Percentiles rank a stretch among this genome's conserved stretches.
phyloP scores from a whole-genome alignment of 2,329 filamentous ascomycete genomes.

The Epichloe typhina region DNA sequence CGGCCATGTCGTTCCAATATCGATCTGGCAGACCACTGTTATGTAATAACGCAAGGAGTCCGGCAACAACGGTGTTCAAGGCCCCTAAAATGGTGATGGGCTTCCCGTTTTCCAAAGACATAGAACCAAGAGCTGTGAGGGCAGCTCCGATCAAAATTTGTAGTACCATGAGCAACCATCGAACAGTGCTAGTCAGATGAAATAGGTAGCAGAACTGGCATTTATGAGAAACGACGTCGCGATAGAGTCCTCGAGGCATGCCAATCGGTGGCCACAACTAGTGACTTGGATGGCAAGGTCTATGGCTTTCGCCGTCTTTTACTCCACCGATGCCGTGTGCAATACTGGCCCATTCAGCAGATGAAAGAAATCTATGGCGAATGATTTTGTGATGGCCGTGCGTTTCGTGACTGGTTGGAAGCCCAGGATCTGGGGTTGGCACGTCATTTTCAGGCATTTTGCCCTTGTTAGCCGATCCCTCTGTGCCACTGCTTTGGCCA shows the following conservation, averaged over 20 bases:
- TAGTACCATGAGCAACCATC: slow-evolving; percentile 33
- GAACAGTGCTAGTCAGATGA: slow-evolving; percentile 26
- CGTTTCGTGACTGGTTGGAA: slow-evolving; percentile 3
- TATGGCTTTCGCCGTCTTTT: slow-evolving; percentile 29
- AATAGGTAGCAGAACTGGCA: slow-evolving; percentile 32
- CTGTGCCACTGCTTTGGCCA: background rate
- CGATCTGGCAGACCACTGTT: slow-evolving; percentile 40
- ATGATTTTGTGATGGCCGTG: slow-evolving; percentile 9
- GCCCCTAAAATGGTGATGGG: slow-evolving; percentile 37
- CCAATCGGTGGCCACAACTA: slow-evolving; percentile 33
- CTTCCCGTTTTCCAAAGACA: slow-evolving; percentile 22
- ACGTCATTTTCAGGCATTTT: background rate
- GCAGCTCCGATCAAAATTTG: slow-evolving; percentile 36
- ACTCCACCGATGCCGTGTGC: slow-evolving; percentile 35
- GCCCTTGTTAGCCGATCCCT: background rate
- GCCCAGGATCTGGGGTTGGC: background rate
- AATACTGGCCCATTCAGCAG: slow-evolving; percentile 32
- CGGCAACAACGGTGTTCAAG: slow-evolving; percentile 35
- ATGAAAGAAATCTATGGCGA: slow-evolving; percentile 27
- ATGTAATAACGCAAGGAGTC: slow-evolving; percentile 36
- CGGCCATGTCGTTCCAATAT: slow-evolving; percentile 34
- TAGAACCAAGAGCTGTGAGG: slow-evolving; percentile 36
- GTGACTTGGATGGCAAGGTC: slow-evolving; percentile 27
- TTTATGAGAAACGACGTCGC: slow-evolving; percentile 31
- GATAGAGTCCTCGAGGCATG: slow-evolving; percentile 35